Conservation (phyloP, 208 protist genomes). For the Trichomonas gallinae region DNA sequence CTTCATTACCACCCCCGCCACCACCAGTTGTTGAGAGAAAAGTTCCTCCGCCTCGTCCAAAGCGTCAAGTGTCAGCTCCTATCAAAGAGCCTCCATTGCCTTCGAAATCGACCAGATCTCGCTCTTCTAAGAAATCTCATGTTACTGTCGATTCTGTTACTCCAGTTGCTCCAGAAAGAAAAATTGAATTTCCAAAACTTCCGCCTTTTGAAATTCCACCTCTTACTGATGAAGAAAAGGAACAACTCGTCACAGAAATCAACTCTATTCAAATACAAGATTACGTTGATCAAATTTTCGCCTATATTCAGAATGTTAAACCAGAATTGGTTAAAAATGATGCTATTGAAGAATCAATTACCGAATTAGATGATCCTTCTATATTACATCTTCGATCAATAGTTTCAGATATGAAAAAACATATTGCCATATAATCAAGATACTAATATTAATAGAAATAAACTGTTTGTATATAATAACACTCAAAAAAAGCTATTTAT, state of each 20-base stretch:
- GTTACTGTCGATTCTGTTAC: not conserved
- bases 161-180: not conserved
- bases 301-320: not conserved
- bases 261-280: not conserved
- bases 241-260: not conserved
- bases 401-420: not conserved
- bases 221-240: not conserved
- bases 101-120: not conserved
- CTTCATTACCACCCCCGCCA: not conserved
- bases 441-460: too few species aligned
- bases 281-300: not conserved
- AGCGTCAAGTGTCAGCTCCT: not conserved
- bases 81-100: not conserved
- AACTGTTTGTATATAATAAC: not conserved
- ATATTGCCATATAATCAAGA: not conserved
- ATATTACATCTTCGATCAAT: not conserved
- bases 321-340: not conserved
- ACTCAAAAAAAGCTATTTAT: too few species aligned
- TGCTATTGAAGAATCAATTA: not conserved
- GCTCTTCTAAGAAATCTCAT: not conserved
- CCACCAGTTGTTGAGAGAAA: not conserved
- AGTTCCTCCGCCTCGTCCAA: not conserved
- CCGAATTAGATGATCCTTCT: not conserved
- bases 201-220: not conserved
- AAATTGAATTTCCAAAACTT: not conserved